A percentile compares a stretch with the other conserved stretches of the same genome.
These are phyloP conservation scores for Coelastrella sp. DNA, from an alignment of 139 green algal species.

Conservation along the genomic window DNA sequence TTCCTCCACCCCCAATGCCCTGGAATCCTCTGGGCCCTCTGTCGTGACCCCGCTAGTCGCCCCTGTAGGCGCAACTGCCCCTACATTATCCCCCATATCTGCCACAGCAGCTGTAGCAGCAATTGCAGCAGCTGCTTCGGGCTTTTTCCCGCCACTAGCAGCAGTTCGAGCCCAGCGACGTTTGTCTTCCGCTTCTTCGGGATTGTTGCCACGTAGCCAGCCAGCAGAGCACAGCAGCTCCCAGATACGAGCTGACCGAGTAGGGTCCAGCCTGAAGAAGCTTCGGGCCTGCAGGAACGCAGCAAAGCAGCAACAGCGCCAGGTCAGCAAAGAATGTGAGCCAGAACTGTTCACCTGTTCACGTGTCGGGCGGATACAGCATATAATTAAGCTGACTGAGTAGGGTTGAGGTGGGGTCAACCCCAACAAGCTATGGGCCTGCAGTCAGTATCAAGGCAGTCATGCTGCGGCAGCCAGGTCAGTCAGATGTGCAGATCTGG, in stretches of 20 bases:
- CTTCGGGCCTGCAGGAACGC: constrained; percentile 52
- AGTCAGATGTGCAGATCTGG: too few species aligned
- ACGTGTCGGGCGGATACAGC: too few species aligned
- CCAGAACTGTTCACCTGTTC: too few species aligned
- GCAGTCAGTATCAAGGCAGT: too few species aligned
- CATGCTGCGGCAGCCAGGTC: too few species aligned
- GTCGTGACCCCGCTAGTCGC: not conserved
- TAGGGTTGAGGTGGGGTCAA: not conserved
- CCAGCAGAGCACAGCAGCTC: constrained; percentile 68
- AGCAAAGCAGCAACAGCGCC: not conserved
- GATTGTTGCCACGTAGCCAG: constrained; percentile 54
- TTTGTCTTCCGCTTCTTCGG: constrained; percentile 39
- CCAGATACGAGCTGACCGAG: constrained; percentile 63
- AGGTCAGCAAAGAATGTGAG: too few species aligned
- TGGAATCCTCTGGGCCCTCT: not conserved
- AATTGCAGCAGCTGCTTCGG: not conserved
- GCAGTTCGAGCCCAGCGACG: not conserved
- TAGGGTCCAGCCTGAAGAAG: constrained; percentile 75
- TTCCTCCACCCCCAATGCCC: not conserved
- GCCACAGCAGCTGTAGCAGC: not conserved
- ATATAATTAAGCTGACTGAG: too few species aligned
- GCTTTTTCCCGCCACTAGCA: not conserved
- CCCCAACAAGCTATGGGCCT: not conserved
- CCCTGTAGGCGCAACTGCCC: not conserved
- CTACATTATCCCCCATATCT: not conserved